Evolutionary conservation across 805 yeast genomes (phyloP).

Genomic region (Ogataea polymorpha): DNA sequence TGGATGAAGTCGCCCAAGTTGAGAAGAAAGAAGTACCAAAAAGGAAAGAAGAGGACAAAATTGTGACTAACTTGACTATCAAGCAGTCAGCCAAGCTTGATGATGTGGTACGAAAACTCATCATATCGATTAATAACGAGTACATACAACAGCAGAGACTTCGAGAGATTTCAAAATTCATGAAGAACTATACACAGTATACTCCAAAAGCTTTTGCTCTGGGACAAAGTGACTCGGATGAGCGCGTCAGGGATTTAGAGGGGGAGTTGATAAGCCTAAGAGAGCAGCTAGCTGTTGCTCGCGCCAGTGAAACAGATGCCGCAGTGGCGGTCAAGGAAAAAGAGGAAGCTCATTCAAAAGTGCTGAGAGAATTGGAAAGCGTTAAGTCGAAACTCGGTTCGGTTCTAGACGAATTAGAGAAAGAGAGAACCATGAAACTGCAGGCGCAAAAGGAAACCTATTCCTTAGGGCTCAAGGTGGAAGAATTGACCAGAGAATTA

Average conservation of each 20-base stretch:
- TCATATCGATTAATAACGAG: slow-evolving; percentile 53
- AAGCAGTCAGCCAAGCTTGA: slow-evolving; percentile 55
- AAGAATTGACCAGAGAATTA: slow-evolving; percentile 5
- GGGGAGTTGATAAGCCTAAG: slow-evolving; percentile 19
- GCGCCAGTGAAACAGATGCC: slow-evolving; percentile 17
- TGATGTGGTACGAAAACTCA: slow-evolving; percentile 50
- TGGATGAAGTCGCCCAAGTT: slow-evolving; percentile 27
- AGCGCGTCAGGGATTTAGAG: slow-evolving; percentile 18
- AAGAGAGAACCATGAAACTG: slow-evolving; percentile 6
- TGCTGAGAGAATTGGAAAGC: slow-evolving; percentile 6
- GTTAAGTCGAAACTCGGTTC: background rate
- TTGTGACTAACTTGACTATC: slow-evolving; percentile 57
- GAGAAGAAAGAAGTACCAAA: slow-evolving; percentile 10
- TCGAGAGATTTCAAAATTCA: slow-evolving; percentile 50
- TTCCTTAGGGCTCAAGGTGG: background rate
- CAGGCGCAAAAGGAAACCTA: slow-evolving; percentile 4
- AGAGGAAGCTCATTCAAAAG: background rate
- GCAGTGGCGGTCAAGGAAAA: slow-evolving; percentile 10
- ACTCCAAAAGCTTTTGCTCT: slow-evolving; percentile 3
- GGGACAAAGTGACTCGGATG: slow-evolving; percentile 15
- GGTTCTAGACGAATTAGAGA: slow-evolving; percentile 6
- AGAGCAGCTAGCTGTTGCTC: slow-evolving; percentile 22
- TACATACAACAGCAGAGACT: slow-evolving; percentile 58
- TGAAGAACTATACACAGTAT: slow-evolving; percentile 43
- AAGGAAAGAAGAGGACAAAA: slow-evolving; percentile 44